Conservation (phyloP, 2,329 filamentous ascomycete genomes). For the Nannizzia gypsea region DNA sequence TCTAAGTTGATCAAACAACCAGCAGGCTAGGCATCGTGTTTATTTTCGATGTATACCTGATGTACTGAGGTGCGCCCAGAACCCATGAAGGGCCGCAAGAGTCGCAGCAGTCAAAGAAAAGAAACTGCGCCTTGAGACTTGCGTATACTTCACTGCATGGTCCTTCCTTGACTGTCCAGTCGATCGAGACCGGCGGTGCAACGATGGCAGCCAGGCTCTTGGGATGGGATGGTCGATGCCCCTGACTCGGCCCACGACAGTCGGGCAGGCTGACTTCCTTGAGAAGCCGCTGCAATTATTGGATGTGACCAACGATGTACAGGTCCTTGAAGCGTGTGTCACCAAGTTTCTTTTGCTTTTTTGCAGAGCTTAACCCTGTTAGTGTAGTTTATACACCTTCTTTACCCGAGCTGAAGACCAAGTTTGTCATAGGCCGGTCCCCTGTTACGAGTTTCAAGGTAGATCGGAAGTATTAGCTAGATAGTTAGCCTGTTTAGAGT, state of each 20-base stretch:
- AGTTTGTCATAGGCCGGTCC: not conserved
- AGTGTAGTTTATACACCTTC: not conserved
- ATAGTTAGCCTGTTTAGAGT: not conserved
- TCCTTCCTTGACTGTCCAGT: not conserved
- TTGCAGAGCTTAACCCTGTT: not conserved
- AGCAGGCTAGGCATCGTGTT: not conserved
- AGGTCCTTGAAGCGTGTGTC: not conserved
- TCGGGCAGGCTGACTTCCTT: not conserved
- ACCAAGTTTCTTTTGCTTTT: not conserved
- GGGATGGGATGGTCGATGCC: not conserved
- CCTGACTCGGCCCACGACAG: not conserved
- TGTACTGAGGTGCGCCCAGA: not conserved
- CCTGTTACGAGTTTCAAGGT: not conserved
- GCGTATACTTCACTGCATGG: not conserved
- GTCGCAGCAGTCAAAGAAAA: not conserved
- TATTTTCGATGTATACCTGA: not conserved
- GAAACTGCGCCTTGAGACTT: not conserved
- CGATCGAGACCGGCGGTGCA: not conserved
- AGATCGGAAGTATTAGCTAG: not conserved
- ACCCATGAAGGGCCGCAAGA: not conserved
- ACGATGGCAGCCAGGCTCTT: not conserved
- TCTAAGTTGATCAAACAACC: not conserved
- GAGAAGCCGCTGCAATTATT: not conserved
- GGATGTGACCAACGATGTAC: not conserved
- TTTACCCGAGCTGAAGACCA: not conserved